These are phyloP conservation scores for Setomelanomma holmii DNA, from an alignment of 2,329 filamentous ascomycete genomes.

Conservation along the genomic window DNA sequence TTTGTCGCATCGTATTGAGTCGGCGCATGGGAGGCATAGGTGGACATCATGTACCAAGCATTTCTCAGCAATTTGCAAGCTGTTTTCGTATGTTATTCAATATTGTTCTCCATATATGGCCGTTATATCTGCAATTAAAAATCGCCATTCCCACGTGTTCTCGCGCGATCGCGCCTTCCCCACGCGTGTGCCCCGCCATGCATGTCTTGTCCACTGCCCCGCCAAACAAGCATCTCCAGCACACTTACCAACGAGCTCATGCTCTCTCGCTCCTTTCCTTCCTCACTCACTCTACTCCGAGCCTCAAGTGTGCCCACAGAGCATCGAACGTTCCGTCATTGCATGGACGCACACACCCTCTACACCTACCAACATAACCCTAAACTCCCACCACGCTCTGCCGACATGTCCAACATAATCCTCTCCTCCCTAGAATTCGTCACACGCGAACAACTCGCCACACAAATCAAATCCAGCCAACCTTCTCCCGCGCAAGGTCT, in stretches of 20 bases:
- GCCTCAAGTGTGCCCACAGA: too few species aligned
- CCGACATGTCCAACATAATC: conserved; percentile 55
- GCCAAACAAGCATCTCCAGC: neutral
- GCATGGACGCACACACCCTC: conserved; percentile 27
- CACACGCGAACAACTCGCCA: conserved; percentile 69
- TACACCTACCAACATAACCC: conserved; percentile 17
- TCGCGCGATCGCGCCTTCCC: conserved; percentile 10
- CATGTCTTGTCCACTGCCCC: conserved; percentile 1
- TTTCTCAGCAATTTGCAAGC: neutral
- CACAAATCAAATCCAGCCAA: conserved; percentile 40
- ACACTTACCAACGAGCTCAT: neutral
- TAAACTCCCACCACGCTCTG: conserved; percentile 7
- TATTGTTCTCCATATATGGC: too few species aligned
- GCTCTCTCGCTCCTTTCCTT: neutral
- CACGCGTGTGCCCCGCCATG: conserved; percentile 12
- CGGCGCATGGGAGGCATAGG: neutral
- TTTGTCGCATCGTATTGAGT: neutral
- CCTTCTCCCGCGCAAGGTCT: conserved; percentile 25
- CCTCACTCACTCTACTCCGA: too few species aligned
- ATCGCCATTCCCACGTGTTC: conserved; percentile 13
- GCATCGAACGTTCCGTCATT: conserved; percentile 7
- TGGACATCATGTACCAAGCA: neutral
- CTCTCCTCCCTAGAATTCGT: conserved; percentile 72
- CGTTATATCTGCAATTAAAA: too few species aligned
- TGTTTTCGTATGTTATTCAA: neutral